Evolutionary conservation across 2,329 filamentous ascomycete genomes (phyloP), one percentile per base, ranked within the genome.

Genomic region (Aureobasidium lini): DNA sequence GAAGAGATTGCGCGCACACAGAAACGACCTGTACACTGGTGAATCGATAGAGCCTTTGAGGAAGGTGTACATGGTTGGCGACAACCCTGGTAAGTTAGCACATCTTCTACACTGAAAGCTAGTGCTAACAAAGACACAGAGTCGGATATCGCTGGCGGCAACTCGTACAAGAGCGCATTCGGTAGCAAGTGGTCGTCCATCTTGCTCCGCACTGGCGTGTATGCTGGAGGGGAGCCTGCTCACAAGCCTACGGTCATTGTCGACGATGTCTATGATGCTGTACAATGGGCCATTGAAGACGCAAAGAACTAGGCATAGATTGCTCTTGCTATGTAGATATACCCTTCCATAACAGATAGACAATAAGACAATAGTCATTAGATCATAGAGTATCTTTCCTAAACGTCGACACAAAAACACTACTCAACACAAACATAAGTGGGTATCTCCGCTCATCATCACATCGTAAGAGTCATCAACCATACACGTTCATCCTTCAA

Each of bases 51-150:
- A 62, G 18, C 79, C 81, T n/a, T 73, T 96, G 59, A 79, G 80
- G 67, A 82, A 81, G 44, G 91, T 97, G 10, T 97, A 95, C 74
- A 97, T 97, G 93, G 83, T 97, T 43, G 94, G 94, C 1, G 77
- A 80, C 60, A 80, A 79, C 61, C 77, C 77, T n/a, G 63, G 64
- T 65, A 56, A 39, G 62, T 60, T 7, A 32, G 40, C 18, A 10
- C 42, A 13, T 43, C 16, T 37, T 29, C 23, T 10, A 8, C 10
- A 15, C 2, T 18, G 8, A n/a, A n/a, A 29, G 2, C 11, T 13
- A 1, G 23, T 42, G 16, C 52, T 44, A 46, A 56, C 5, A 6
- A 10, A 34, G n/a, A 43, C 10, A 9, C 89, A 5, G 90, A 90
- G 69, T 94, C 88, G 66, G 94, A 99, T 71, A 96, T 99, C 64